These are phyloP conservation scores for Brettanomyces naardenensis DNA, from an alignment of 805 yeast genomes.

Conservation along the genomic window DNA sequence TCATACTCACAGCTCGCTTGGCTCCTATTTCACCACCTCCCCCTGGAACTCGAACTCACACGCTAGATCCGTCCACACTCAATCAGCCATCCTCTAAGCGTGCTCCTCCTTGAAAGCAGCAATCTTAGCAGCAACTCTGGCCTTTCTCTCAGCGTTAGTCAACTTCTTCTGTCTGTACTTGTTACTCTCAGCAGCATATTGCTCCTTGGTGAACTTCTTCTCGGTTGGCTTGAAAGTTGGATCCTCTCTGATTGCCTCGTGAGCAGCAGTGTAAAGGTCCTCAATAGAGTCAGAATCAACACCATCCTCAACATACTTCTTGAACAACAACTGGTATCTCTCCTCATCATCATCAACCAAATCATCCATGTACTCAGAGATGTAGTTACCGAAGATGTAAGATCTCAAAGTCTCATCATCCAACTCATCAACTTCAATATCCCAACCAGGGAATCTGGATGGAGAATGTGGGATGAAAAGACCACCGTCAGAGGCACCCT, in stretches of 20 bases:
- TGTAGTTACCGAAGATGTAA: constrained; percentile 99
- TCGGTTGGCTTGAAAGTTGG: constrained; percentile 85
- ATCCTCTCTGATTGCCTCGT: constrained; percentile 92
- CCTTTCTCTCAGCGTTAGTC: constrained; percentile 86
- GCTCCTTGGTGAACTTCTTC: constrained; percentile 93
- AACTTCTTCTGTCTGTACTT: constrained; percentile 85
- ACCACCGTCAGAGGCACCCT: constrained; percentile 99
- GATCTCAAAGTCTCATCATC: constrained; percentile 96
- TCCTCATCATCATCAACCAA: constrained; percentile 99
- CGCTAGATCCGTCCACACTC: too few relatives aligned
- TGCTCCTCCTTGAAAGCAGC: constrained; percentile 84
- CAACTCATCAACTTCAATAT: constrained; percentile 95
- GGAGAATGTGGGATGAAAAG: constrained; percentile 98
- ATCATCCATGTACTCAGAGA: constrained; percentile 99
- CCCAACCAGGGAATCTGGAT: constrained; percentile 99
- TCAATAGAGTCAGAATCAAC: constrained; percentile 95
- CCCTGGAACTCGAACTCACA: too few relatives aligned
- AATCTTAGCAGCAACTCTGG: constrained; percentile 86
- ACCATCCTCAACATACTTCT: constrained; percentile 93
- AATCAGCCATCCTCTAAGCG: too few relatives aligned
- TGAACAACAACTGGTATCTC: constrained; percentile 94
- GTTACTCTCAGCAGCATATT: constrained; percentile 94
- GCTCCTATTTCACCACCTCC: too few relatives aligned
- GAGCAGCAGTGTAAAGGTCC: constrained; percentile 93
- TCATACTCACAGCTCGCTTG: too few relatives aligned